Base-by-base conservation (phyloP, 1,284 basidiomycete genomes). In the Sanghuangporus sanghuang region DNA sequence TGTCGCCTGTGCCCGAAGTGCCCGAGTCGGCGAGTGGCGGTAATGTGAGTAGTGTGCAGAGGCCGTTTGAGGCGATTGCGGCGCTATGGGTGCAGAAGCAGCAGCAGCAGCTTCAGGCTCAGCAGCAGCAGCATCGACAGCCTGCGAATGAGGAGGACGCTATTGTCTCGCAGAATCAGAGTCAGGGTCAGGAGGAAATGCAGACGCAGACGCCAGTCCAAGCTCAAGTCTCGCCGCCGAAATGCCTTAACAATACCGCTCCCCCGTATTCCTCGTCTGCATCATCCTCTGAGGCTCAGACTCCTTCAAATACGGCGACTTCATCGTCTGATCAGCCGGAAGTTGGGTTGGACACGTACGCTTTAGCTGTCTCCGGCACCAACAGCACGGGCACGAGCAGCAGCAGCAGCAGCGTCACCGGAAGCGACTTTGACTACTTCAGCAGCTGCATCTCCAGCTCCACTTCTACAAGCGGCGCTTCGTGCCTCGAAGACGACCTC, bases 1-100 rank as follows among this genome's bases (percentile, higher is more conserved):
- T 54, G 6, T 54, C 53, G 14, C 53, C 53, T n/a, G 36, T 54
- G 8, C 53, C 14, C 27, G 53, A 54, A 16, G 53, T 54, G 8
- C 6, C 53, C 53, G 53, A 54, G 36, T 18, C 36, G 32, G 53
- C 50, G 6, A 18, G n/a, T 35, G 23, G 12, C 3, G 27, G 50
- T 52, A 3, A 7, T 11, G 38, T 16, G 12, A 18, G 14, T 8
- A 38, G 14, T 35, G 35, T 32, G 14, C 53, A 54, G 32, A 8
- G 32, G 32, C 61, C 61, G 6, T 32, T 62, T 9, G 61, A 62
- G 14, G 55, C 55, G 16, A 44, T 62, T 21, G 61, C 61, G 23
- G 53, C 39, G 18, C 53, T 62, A 0, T 62, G 61, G 61, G 53
- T 40, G 18, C 58, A 60, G 21, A 38, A 44, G 4, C 56, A 57